Percentiles rank a stretch among this genome's conserved stretches.
Conservation (phyloP, 2,329 filamentous ascomycete species). For the Fusarium coffeatum region DNA sequence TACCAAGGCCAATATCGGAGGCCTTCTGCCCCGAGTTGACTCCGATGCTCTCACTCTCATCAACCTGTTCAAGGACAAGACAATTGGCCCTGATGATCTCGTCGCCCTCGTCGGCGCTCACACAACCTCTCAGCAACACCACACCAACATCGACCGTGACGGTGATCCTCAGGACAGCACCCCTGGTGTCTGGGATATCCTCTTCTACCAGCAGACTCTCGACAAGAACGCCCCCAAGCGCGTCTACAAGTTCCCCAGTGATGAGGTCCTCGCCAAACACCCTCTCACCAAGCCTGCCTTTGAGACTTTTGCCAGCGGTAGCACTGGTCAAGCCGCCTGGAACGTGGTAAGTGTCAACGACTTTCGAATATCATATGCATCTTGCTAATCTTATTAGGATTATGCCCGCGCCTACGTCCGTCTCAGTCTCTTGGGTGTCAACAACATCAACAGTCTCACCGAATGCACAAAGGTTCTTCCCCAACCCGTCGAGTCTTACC, state of each 20-base stretch:
- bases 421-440: slow-evolving; percentile 65
- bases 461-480: slow-evolving; percentile 67
- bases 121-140: slow-evolving; percentile 61
- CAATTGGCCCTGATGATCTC: slow-evolving; percentile 62
- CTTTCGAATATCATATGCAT: background rate
- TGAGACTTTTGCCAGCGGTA: slow-evolving; percentile 50
- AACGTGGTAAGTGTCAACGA: slow-evolving; percentile 50
- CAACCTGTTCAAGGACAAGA: slow-evolving; percentile 63
- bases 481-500: slow-evolving; percentile 36
- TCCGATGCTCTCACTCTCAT: slow-evolving; percentile 62
- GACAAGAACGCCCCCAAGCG: slow-evolving; percentile 47
- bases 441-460: slow-evolving; percentile 66
- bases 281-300: slow-evolving; percentile 53
- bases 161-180: slow-evolving; percentile 64
- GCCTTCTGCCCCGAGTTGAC: slow-evolving; percentile 57
- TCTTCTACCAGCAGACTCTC: slow-evolving; percentile 60
- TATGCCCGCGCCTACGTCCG: slow-evolving; percentile 66
- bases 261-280: slow-evolving; percentile 55
- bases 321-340: slow-evolving; percentile 54
- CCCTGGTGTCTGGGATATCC: slow-evolving; percentile 64
- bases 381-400: slow-evolving; percentile 49
- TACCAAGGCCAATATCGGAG: slow-evolving; percentile 52
- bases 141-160: slow-evolving; percentile 54
- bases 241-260: slow-evolving; percentile 57
- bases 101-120: slow-evolving; percentile 68